Evolutionary conservation across 78 protist genomes (phyloP).

Genomic region (Polysphondylium violaceum): DNA sequence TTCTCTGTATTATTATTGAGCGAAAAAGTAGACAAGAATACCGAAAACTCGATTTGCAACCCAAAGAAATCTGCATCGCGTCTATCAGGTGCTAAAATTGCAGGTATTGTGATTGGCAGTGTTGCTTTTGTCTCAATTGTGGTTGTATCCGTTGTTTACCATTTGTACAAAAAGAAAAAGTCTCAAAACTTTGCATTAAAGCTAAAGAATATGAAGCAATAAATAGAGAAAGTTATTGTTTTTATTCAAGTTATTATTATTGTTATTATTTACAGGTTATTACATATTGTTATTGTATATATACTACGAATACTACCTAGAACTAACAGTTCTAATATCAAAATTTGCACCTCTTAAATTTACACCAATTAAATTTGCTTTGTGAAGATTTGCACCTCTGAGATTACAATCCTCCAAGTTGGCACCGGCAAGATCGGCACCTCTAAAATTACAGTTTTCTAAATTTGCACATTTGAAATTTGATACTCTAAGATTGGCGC

Average conservation of each 20-base stretch:
- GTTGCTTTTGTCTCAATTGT: too few relatives aligned
- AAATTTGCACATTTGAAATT: slow-evolving; percentile 77
- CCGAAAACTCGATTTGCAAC: background rate
- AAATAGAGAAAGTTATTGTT: too few relatives aligned
- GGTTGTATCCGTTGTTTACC: too few relatives aligned
- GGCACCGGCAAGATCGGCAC: slow-evolving; percentile 87
- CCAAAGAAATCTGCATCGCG: too few relatives aligned
- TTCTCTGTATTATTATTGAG: slow-evolving; percentile 1
- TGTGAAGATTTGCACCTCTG: slow-evolving; percentile 83
- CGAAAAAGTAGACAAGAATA: background rate
- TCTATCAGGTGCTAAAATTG: too few relatives aligned
- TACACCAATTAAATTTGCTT: slow-evolving; percentile 85
- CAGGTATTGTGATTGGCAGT: too few relatives aligned
- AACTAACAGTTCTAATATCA: slow-evolving; percentile 83
- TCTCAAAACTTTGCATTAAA: too few relatives aligned
- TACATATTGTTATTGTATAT: too few relatives aligned
- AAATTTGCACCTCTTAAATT: slow-evolving; percentile 84
- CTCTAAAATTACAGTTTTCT: slow-evolving; percentile 83
- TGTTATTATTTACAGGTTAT: background rate
- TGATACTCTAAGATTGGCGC: slow-evolving; percentile 81
- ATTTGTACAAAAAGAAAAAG: too few relatives aligned
- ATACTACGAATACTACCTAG: slow-evolving; percentile 52
- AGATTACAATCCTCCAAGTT: slow-evolving; percentile 78
- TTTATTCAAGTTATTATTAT: too few relatives aligned
- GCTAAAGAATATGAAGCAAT: too few relatives aligned